Base-by-base conservation (phyloP, 2,329 filamentous ascomycete genomes). In the Alternaria atra region DNA sequence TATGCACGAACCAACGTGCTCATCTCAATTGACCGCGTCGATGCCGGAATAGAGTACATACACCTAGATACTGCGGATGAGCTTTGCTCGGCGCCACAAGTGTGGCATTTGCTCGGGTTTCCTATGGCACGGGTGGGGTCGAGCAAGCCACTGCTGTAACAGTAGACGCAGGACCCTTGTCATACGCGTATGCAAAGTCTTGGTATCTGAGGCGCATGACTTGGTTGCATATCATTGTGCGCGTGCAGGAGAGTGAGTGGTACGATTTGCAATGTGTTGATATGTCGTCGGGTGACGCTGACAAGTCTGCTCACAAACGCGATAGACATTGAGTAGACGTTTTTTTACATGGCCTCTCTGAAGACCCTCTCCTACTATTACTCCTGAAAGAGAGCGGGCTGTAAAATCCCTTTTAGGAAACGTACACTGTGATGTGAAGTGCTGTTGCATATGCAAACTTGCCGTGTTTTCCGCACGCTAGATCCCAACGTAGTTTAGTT, bases 191-290 rank as follows among this genome's bases (percentile, higher is more conserved):
- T 60, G 43, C 58, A 39, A 46, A 50, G 64, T 61, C 68, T 70
- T 70, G 66, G 68, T 48, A 66, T 42, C 23, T 56, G 63, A 62
- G 60, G 66, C 59, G 68, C 61, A 66, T 65, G 62, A 63, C 58
- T 59, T 50, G 43, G 37, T 9, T 60, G n/a, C 20, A 43, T 47
- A 12, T 27, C 39, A 30, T 44, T 48, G 6, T 23, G 20, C 34
- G 20, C 15, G 35, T 39, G 46, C 20, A 32, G 6, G 40, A 15
- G n/a, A 15, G n/a, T 34, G 25, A 23, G n/a, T 5, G 10, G 27
- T 27, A 6, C 3, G 4, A 20, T 29, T 3, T 23, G 20, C 17
- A 2, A 17, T 40, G 50, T 32, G 10, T 20, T 29, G 10, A 32
- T 34, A 37, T 34, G 15, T 35, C n/a, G 23, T 47, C 15, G 13